Base-by-base conservation (phyloP, 768 basidiomycete species). In the Panellus pusillus region DNA sequence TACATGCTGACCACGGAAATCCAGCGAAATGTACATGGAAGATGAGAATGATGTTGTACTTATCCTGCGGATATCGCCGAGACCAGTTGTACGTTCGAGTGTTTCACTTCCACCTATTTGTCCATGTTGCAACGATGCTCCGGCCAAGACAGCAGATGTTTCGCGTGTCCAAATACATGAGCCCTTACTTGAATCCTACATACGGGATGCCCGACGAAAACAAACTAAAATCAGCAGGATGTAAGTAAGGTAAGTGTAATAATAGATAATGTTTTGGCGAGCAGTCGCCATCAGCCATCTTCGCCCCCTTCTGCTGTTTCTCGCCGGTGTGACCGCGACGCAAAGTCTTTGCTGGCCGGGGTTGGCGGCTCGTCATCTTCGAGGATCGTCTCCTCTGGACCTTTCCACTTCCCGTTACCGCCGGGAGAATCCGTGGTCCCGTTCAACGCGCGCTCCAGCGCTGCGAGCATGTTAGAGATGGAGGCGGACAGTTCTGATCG, bases 361-460 rank as follows among this genome's bases (percentile, higher is more conserved):
- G 66, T 69, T 44, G 68, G 51, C 36, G 70, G 73, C 51, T 77
- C 81, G 6, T 79, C 79, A 42, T 65, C 66, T 57, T 82, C 80
- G 18, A 71, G 63, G 44, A 80, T 78, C 57, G 77, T 79, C 61
- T 74, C 81, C 60, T 75, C 72, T 35, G 2, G 67, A 24, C 72
- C 74, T 51, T 70, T 77, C 63, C 76, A 74, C 54, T 72, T 69
- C 27, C 70, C 57, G 40, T 60, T 60, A 4, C 38, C 54, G 53
- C 62, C 61, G 15, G 65, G 68, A 12, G 68, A 62, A 0, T 74
- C 75, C 7, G 44, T 50, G 15, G 62, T 57, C 24, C 65, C 66
- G 18, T 72, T 74, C 46, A 87, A 67, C 4, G 85, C 84, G 43
- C 73, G 73, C 65, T 89, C 86, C 43, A 89, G 67, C 29, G 80